phyloP scores from a whole-genome alignment of 1,284 basidiomycete genomes.

The Heterobasidion parviporum region DNA sequence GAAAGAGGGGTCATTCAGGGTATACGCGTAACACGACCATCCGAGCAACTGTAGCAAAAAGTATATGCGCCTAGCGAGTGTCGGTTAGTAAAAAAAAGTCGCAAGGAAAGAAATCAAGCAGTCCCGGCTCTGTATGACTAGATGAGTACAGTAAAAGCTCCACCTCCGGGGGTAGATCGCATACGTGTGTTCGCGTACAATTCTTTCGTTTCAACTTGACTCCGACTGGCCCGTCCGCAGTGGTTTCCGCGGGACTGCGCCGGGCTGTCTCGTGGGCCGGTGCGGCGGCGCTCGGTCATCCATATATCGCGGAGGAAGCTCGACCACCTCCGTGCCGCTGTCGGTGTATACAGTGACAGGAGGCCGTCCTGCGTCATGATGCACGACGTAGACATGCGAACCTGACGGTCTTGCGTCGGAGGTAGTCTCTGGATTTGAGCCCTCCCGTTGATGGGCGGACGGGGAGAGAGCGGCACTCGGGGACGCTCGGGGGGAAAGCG shows the following conservation, averaged over 20 bases:
- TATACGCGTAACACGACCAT: too few relatives aligned
- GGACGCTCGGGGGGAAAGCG: too few relatives aligned
- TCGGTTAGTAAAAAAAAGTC: too few relatives aligned
- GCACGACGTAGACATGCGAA: conserved; percentile 47
- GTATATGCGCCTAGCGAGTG: too few relatives aligned
- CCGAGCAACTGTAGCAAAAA: too few relatives aligned
- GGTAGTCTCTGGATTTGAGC: neutral
- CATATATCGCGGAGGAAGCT: conserved; percentile 46
- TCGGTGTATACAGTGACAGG: conserved; percentile 51
- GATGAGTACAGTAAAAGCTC: too few relatives aligned
- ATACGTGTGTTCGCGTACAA: too few relatives aligned
- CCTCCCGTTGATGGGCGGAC: neutral
- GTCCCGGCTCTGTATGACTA: too few relatives aligned
- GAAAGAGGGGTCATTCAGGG: neutral
- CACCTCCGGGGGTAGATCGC: too few relatives aligned
- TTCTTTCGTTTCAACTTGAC: neutral
- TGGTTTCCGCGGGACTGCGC: conserved; percentile 6
- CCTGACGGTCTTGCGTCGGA: conserved; percentile 4
- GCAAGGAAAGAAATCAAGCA: too few relatives aligned
- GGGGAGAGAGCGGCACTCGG: neutral
- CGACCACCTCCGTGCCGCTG: conserved; percentile 45
- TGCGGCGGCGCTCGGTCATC: conserved; percentile 11
- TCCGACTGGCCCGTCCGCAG: neutral
- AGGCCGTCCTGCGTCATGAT: conserved; percentile 45
- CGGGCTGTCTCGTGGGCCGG: conserved; percentile 3